These are phyloP conservation scores for Polychaeton citri DNA, from an alignment of 2,329 filamentous ascomycete genomes.

Conservation along the genomic window DNA sequence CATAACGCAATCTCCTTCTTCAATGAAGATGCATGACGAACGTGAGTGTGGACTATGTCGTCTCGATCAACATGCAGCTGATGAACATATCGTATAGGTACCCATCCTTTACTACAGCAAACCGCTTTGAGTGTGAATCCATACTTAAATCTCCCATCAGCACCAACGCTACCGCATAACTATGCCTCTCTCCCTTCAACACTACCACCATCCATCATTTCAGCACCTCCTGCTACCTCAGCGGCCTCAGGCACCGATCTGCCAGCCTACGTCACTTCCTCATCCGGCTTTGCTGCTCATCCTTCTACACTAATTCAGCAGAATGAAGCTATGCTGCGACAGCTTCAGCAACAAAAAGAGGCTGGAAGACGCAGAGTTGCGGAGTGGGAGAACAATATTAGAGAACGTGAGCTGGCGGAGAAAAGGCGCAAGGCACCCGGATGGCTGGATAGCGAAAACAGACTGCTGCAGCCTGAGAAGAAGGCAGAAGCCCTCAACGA, in stretches of 20 bases:
- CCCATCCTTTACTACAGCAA: constrained; percentile 81
- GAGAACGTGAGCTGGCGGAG: constrained; percentile 57
- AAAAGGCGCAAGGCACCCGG: constrained; percentile 68
- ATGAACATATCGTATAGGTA: constrained; percentile 24
- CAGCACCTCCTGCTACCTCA: constrained; percentile 25
- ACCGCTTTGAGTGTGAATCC: constrained; percentile 88
- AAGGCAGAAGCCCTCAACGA: constrained; percentile 7
- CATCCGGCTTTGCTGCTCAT: constrained; percentile 65
- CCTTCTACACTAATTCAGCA: constrained; percentile 75
- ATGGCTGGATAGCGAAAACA: constrained; percentile 63
- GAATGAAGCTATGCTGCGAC: constrained; percentile 63
- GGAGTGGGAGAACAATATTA: constrained; percentile 55
- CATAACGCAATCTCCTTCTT: no score
- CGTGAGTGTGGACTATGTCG: constrained; percentile 10
- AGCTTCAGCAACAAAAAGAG: constrained; percentile 55
- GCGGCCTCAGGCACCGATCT: constrained; percentile 23
- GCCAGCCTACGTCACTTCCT: constrained; percentile 62
- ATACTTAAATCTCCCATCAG: constrained; percentile 78
- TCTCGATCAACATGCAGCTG: not conserved
- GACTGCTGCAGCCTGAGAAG: constrained; percentile 55
- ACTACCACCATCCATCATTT: constrained; percentile 59
- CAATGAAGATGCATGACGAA: constrained; percentile 17
- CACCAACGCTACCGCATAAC: constrained; percentile 86
- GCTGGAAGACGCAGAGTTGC: constrained; percentile 55
- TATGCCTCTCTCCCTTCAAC: constrained; percentile 84